A percentile compares a stretch with the other conserved stretches of the same genome.
phyloP scores from a whole-genome alignment of 2,329 filamentous ascomycete genomes.

The Pseudogymnoascus sp. region DNA sequence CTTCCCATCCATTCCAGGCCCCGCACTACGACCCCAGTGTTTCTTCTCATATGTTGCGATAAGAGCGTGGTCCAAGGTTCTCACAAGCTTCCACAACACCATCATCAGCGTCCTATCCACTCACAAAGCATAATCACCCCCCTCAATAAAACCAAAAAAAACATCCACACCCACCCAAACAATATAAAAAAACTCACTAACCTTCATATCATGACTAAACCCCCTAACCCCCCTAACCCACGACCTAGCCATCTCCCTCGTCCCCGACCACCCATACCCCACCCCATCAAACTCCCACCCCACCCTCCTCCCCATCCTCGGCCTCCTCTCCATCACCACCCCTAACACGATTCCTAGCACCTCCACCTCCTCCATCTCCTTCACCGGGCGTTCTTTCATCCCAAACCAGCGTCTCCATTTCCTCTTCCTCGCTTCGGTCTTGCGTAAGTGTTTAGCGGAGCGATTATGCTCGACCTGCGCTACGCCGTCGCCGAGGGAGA shows the following conservation, averaged over 20 bases:
- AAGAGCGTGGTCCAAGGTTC: not conserved
- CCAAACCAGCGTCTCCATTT: not conserved
- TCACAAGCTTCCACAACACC: not conserved
- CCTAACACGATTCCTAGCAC: not conserved
- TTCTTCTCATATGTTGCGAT: slow-evolving; percentile 2
- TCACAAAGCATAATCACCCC: not conserved
- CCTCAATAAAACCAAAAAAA: not conserved
- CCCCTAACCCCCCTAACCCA: slow-evolving; percentile 18
- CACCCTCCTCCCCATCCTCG: not conserved
- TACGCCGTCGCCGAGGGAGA: not conserved
- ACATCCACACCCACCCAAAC: not conserved
- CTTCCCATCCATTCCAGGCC: not conserved
- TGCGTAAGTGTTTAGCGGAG: not conserved
- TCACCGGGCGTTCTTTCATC: not conserved
- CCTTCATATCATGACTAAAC: not conserved
- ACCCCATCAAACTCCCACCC: not conserved
- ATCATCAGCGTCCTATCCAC: not conserved
- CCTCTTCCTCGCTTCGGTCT: not conserved
- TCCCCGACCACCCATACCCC: slow-evolving; percentile 12
- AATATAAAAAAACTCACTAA: not conserved
- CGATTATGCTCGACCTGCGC: not conserved
- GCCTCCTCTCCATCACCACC: not conserved
- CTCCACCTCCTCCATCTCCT: not conserved
- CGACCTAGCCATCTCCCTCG: slow-evolving; percentile 23
- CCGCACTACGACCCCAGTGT: not conserved